Evolutionary conservation across 2,329 filamentous ascomycete species (phyloP).

Genomic region (Aureobasidium namibiae): DNA sequence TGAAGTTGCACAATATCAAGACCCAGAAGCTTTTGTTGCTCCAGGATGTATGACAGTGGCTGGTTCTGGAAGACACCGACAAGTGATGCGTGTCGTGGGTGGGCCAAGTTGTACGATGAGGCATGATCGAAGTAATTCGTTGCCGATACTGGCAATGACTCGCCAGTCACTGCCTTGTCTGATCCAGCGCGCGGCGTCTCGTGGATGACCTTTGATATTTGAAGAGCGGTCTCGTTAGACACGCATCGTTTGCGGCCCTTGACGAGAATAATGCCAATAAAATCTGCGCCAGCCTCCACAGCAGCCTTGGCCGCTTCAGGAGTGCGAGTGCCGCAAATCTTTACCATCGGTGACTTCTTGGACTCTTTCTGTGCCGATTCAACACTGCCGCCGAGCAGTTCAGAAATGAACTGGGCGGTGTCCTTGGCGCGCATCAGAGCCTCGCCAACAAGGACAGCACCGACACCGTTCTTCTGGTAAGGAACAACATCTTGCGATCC

Average conservation of each 20-base stretch:
- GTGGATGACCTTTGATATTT: conserved; percentile 74
- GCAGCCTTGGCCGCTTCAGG: conserved; percentile 72
- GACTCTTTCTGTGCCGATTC: conserved; percentile 18
- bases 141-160: conserved; percentile 25
- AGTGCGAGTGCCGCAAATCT: conserved; percentile 88
- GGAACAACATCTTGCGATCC: conserved; percentile 79
- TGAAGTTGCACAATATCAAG: conserved; percentile 91
- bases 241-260: conserved; percentile 74
- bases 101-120: conserved; percentile 35
- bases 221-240: conserved; percentile 64
- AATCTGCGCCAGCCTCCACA: conserved; percentile 77
- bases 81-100: conserved; percentile 59
- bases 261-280: conserved; percentile 89
- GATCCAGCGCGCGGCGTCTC: conserved; percentile 33
- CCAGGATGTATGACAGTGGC: conserved; percentile 70
- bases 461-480: conserved; percentile 82
- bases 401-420: conserved; percentile 71
- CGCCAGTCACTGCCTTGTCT: conserved; percentile 15
- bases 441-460: conserved; percentile 89
- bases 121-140: conserved; percentile 66
- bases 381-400: conserved; percentile 59
- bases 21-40: conserved; percentile 64
- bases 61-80: conserved; percentile 95
- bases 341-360: conserved; percentile 57
- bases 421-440: conserved; percentile 88